A percentile compares a stretch with the other conserved stretches of the same genome.
phyloP scores from a whole-genome alignment of 495 filamentous ascomycete species.

The Hamigera avellanea region DNA sequence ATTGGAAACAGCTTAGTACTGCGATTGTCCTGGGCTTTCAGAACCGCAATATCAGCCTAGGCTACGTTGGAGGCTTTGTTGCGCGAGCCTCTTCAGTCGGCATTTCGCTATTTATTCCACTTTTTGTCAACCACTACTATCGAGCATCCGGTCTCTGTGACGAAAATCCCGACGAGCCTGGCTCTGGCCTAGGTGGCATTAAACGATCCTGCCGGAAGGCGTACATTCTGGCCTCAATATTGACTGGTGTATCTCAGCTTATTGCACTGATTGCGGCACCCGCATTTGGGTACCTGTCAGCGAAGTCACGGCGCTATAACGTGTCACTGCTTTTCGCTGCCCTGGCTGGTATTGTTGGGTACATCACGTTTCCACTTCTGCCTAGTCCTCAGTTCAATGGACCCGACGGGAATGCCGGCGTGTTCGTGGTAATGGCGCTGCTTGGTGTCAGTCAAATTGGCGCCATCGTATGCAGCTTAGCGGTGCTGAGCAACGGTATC shows the following conservation, averaged over 20 bases:
- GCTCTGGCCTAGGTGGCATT: conserved; percentile 44
- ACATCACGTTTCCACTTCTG: conserved; percentile 57
- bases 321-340: conserved; percentile 62
- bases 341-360: conserved; percentile 61
- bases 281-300: conserved; percentile 70
- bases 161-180: conserved; percentile 42
- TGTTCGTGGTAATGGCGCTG: conserved; percentile 67
- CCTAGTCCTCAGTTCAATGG: conserved; percentile 54
- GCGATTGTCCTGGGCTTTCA: conserved; percentile 62
- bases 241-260: conserved; percentile 83
- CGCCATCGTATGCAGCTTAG: conserved; percentile 85
- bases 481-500: conserved; percentile 70
- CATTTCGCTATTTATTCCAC: conserved; percentile 86
- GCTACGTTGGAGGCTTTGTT: conserved; percentile 89
- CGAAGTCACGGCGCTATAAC: conserved; percentile 49
- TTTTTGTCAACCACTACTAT: conserved; percentile 86
- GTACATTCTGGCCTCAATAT: conserved; percentile 70
- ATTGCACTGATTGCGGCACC: conserved; percentile 77
- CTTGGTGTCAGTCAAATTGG: conserved; percentile 90
- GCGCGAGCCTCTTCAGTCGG: conserved; percentile 92
- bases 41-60: conserved; percentile 67
- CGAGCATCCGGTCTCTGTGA: conserved; percentile 67
- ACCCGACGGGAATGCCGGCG: conserved; percentile 44
- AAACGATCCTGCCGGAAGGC: conserved; percentile 73
- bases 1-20: conserved; percentile 39